A percentile compares a stretch with the other conserved stretches of the same genome.
Conservation (phyloP, 2,329 filamentous ascomycete genomes). For the Hyphodiscus sp. region DNA sequence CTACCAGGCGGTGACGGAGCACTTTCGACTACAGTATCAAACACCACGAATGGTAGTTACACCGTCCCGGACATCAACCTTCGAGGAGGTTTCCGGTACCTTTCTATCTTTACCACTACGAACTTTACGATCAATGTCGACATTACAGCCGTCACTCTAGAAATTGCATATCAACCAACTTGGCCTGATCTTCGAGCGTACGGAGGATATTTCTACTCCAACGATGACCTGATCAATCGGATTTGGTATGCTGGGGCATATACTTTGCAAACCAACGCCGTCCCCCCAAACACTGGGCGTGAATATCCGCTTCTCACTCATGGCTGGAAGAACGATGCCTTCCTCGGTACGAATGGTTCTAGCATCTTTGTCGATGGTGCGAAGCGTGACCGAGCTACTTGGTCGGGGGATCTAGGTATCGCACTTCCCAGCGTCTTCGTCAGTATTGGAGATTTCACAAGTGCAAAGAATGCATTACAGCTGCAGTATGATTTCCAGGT, state of each 20-base stretch:
- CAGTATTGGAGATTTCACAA: slow-evolving; percentile 46
- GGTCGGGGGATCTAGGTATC: slow-evolving; percentile 56
- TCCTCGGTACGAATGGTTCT: slow-evolving; percentile 29
- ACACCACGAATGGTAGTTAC: slow-evolving; percentile 31
- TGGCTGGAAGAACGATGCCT: slow-evolving; percentile 34
- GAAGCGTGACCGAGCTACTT: slow-evolving; percentile 54
- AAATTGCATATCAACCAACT: slow-evolving; percentile 35
- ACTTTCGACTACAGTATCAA: slow-evolving; percentile 37
- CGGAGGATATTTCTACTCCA: slow-evolving; percentile 45
- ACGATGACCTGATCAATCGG: slow-evolving; percentile 44
- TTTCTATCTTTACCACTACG: slow-evolving; percentile 40
- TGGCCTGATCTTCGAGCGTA: slow-evolving; percentile 36
- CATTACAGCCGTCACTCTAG: slow-evolving; percentile 28
- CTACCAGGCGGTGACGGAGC: slow-evolving; percentile 36
- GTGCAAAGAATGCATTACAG: slow-evolving; percentile 43
- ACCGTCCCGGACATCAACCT: slow-evolving; percentile 38
- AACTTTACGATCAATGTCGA: slow-evolving; percentile 22
- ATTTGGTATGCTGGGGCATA: slow-evolving; percentile 29
- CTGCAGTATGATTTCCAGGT: slow-evolving; percentile 11
- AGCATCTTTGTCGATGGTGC: slow-evolving; percentile 42
- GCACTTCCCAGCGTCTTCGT: slow-evolving; percentile 47
- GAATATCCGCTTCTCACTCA: slow-evolving; percentile 19
- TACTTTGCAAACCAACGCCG: slow-evolving; percentile 26
- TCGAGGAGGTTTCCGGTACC: slow-evolving; percentile 46
- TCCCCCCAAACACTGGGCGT: slow-evolving; percentile 27